Evolutionary conservation across 306 rosid species (phyloP), one percentile per base, ranked within the genome.

Genomic region (Castanea mollissima): DNA sequence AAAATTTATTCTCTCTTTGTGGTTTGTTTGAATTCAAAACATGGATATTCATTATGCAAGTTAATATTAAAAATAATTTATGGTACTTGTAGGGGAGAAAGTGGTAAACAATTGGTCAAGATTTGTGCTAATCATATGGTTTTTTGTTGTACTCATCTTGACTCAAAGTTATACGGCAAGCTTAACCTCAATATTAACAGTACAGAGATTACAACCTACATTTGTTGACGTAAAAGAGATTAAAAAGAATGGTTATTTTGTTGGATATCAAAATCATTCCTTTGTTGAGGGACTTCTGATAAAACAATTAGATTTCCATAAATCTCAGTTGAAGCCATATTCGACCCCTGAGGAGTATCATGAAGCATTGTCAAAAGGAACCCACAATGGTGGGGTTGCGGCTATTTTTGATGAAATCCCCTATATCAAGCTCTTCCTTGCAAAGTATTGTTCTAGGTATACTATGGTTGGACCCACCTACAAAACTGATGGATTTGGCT

Each of bases 401-500:
- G 10, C 44, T 38, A 38, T 38, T 38, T 38, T 38, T 38, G 44
- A 38, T 38, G 44, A 38, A 38, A 38, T 38, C 44, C 44, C 44
- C 44, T 38, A 38, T 38, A 38, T 38, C 44, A 38, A 38, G 44
- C 8, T 38, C 44, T 38, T 38, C 44, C 44, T 38, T 38, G 44
- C 44, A 38, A 38, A 38, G 44, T 38, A 38, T 38, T 38, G 44
- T 38, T 38, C 44, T 8, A 38, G 44, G 44, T 85, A 83, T 74
- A 70, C 67, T 16, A 76, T 79, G 85, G 87, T 72, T 74, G 90
- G 90, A 32, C 92, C 92, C 6, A 82, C 69, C 8, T 86, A 86
- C 82, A 85, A 75, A 76, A 82, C 88, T 0, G 87, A 71, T 2
- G 90, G 92, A 55, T 84, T 86, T 4, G 90, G 90, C 70, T 85